Percentiles rank a stretch among this genome's conserved stretches.
Conservation (phyloP, 441 rosid genomes). For the Adansonia grandidieri region DNA sequence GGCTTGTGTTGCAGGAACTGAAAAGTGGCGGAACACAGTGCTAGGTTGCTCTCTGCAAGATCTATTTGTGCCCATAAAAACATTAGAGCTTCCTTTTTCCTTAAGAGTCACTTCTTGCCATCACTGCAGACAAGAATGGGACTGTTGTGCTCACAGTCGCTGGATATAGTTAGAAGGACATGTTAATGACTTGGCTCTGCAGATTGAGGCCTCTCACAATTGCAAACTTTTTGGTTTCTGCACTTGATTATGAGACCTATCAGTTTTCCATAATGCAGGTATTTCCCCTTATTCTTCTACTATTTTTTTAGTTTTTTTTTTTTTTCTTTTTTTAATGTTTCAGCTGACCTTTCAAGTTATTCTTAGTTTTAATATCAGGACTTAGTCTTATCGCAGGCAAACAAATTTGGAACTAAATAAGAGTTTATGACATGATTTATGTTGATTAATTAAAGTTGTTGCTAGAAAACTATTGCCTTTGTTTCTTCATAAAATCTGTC, state of each 20-base stretch:
- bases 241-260: slow-evolving; percentile 87
- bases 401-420: neutral
- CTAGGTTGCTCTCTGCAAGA: slow-evolving; percentile 43
- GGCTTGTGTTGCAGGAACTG: slow-evolving; percentile 49
- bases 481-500: neutral
- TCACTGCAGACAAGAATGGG: slow-evolving; percentile 66
- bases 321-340: neutral
- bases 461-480: neutral
- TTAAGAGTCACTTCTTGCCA: slow-evolving; percentile 71
- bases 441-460: neutral
- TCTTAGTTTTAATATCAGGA: neutral
- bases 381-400: neutral
- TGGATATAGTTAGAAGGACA: slow-evolving; percentile 92
- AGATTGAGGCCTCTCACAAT: slow-evolving; percentile 68
- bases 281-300: slow-evolving; percentile 25
- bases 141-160: slow-evolving; percentile 81
- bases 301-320: neutral
- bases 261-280: slow-evolving; percentile 81
- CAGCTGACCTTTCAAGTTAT: neutral
- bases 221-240: slow-evolving; percentile 78
- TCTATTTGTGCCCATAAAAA: slow-evolving; percentile 36
- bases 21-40: slow-evolving; percentile 37
- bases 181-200: slow-evolving; percentile 97
- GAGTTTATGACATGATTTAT: neutral
- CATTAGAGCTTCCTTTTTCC: slow-evolving; percentile 59